Conservation (phyloP, 768 basidiomycete genomes). For the Amanita pallidorosea region DNA sequence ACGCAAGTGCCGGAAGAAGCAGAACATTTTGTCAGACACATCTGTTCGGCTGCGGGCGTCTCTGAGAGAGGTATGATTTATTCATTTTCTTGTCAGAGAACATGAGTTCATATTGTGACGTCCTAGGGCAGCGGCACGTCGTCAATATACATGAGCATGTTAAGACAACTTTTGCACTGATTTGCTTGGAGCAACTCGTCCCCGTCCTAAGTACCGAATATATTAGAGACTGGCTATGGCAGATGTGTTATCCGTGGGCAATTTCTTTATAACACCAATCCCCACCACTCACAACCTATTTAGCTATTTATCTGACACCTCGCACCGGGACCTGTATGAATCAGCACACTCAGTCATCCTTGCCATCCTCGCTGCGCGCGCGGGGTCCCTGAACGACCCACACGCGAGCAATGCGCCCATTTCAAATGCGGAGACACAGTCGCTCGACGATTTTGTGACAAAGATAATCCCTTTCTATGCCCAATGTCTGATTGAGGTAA, state of each 20-base stretch:
- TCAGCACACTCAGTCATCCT: conserved; percentile 80
- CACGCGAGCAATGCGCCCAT: not conserved
- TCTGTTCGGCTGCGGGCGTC: conserved; percentile 15
- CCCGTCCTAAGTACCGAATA: conserved; percentile 42
- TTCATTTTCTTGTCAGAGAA: conserved; percentile 1
- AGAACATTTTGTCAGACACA: conserved; percentile 12
- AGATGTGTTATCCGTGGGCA: conserved; percentile 56
- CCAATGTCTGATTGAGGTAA: conserved; percentile 59
- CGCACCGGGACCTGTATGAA: conserved; percentile 72
- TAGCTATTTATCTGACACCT: conserved; percentile 51
- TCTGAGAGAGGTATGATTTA: conserved; percentile 14
- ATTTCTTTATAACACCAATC: not conserved
- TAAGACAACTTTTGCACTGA: conserved; percentile 53
- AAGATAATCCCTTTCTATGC: conserved; percentile 69
- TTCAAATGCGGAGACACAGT: conserved; percentile 3
- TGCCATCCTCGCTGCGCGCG: conserved; percentile 54
- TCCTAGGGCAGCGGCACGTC: not conserved
- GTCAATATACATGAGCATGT: conserved; percentile 6
- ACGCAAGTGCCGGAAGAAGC: conserved; percentile 22
- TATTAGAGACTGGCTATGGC: conserved; percentile 46
- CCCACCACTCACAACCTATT: not conserved
- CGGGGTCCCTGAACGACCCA: conserved; percentile 22
- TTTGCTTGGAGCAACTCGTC: conserved; percentile 71
- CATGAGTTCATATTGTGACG: not conserved
- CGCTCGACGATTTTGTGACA: conserved; percentile 31